Percentiles rank a stretch among this genome's conserved stretches.
These are phyloP conservation scores for Malus asiatica DNA, from an alignment of 306 rosid species.

Conservation along the genomic window DNA sequence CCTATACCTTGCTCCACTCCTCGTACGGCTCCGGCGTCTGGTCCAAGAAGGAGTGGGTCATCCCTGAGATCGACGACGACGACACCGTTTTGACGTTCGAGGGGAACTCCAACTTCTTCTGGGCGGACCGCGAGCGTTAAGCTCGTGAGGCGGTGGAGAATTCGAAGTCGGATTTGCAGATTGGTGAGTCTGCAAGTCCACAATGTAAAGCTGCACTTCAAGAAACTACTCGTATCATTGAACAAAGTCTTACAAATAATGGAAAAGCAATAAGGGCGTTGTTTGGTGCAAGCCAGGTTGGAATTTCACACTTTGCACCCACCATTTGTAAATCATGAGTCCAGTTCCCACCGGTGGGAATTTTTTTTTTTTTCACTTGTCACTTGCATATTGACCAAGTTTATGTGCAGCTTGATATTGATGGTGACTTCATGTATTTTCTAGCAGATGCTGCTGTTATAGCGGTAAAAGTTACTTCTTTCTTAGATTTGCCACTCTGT, in stretches of 20 bases:
- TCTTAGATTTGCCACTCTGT: background rate
- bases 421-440: slow-evolving; percentile 79
- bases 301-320: slow-evolving; percentile 4
- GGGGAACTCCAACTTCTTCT: slow-evolving; percentile 70
- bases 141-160: no score
- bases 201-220: slow-evolving; percentile 83
- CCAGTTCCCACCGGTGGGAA: background rate
- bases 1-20: no score
- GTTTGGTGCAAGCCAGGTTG: slow-evolving; percentile 71
- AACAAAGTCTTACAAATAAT: slow-evolving; percentile 40
- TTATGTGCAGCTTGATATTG: slow-evolving; percentile 60
- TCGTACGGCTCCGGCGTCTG: slow-evolving; percentile 84
- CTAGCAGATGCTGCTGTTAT: slow-evolving; percentile 74
- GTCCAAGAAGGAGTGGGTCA: slow-evolving; percentile 89
- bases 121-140: slow-evolving; percentile 39
- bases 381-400: slow-evolving; percentile 8
- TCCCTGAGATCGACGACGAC: slow-evolving; percentile 66
- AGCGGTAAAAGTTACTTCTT: slow-evolving; percentile 39
- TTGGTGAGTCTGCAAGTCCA: slow-evolving; percentile 85
- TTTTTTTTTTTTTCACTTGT: background rate
- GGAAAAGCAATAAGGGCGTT: slow-evolving; percentile 46
- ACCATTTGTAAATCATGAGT: background rate
- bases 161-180: slow-evolving; percentile 30
- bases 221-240: slow-evolving; percentile 60
- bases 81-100: slow-evolving; percentile 68